Evolutionary conservation across 805 yeast genomes (phyloP), one percentile per base, ranked within the genome.

Genomic region (Candida michaelii): DNA sequence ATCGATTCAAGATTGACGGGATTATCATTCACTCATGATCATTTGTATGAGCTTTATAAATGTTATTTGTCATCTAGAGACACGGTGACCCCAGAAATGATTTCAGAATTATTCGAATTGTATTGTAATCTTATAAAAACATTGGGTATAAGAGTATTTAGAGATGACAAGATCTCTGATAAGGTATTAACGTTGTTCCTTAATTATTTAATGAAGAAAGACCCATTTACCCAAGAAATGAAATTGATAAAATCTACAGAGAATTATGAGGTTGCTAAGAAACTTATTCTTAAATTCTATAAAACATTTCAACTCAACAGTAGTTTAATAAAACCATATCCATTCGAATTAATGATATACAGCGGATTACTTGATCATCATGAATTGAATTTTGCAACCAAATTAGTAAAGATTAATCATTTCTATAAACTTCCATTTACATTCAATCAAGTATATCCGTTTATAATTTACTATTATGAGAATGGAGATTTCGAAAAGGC

Each of bases 391-490:
- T 66, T 63, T 52, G 74, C 74, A 2, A 46, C 60, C n/a, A 30
- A 49, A 29, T 51, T 65, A 23, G 49, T 66, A 27, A 55, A 57
- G 43, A 41, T 48, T 12, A 60, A 65, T 7, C 49, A 66, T 10
- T 44, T 52, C 3, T 39, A 43, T 14, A 54, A 55, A 3, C 37
- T 65, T 10, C 70, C 73, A n/a, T 55, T 65, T 17, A 57, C 73
- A 0, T 66, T 69, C 50, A 61, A 63, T 43, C 74, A 69, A 40
- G 47, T 68, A 1, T 65, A 55, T 39, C 74, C 76, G 0, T 63
- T 70, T 30, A 62, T 70, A 13, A 51, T 52, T 46, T 62, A 59
- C 47, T 73, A 70, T 47, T 65, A 66, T 45, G 42, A 46, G 15
- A 51, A 60, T 15, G 51, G 54, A 10, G 69, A 68, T 36, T 47